phyloP scores from a whole-genome alignment of 106 monocot species.

The Iris macrosiphon region DNA sequence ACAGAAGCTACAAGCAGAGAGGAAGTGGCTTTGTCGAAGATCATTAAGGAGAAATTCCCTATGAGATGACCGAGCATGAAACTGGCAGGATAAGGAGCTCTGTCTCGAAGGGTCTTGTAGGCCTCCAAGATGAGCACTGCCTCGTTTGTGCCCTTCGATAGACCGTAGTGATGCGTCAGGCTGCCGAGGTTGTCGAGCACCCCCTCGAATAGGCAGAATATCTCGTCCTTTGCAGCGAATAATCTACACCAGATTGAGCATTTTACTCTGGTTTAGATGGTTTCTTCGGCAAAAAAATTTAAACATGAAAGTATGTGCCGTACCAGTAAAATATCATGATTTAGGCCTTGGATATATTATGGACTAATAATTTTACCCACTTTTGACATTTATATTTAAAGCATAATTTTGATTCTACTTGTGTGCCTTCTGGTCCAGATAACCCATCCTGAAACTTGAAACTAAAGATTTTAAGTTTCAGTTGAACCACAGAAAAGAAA shows the following conservation, averaged over 20 bases:
- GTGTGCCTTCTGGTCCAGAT: no score
- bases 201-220: slow-evolving; percentile 88
- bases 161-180: slow-evolving; percentile 76
- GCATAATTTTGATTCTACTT: no score
- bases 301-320: no score
- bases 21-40: slow-evolving; percentile 77
- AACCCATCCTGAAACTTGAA: no score
- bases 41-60: slow-evolving; percentile 71
- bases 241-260: slow-evolving; percentile 50
- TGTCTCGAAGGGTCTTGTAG: slow-evolving; percentile 87
- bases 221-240: slow-evolving; percentile 89
- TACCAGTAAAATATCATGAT: no score
- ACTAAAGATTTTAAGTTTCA: no score
- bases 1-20: slow-evolving; percentile 87
- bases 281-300: no score
- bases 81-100: slow-evolving; percentile 81
- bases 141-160: slow-evolving; percentile 71
- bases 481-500: no score
- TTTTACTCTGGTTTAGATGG: no score
- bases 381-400: no score
- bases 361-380: no score
- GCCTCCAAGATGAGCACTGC: slow-evolving; percentile 82
- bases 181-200: slow-evolving; percentile 66
- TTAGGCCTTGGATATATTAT: no score
- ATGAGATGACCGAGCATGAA: slow-evolving; percentile 78